phyloP scores from a whole-genome alignment of 768 basidiomycete species.

The Russula ochroleuca region DNA sequence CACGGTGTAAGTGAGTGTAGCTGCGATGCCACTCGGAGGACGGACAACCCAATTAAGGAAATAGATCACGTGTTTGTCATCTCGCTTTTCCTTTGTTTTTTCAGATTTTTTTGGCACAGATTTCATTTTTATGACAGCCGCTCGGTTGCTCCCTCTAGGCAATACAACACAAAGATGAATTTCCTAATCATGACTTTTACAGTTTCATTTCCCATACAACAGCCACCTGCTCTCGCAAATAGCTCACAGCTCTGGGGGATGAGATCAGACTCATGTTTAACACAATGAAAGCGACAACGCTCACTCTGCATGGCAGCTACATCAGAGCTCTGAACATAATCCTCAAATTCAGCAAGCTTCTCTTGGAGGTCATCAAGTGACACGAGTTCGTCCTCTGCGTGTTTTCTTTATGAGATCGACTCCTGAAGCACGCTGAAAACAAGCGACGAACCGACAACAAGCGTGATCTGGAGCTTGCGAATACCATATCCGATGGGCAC shows the following conservation, averaged over 20 bases:
- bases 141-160: not conserved
- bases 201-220: not conserved
- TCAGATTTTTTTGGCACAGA: not conserved
- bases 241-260: conserved; percentile 44
- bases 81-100: not conserved
- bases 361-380: conserved; percentile 93
- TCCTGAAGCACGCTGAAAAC: conserved; percentile 32
- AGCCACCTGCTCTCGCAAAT: not conserved
- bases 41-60: conserved; percentile 4
- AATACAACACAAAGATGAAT: not conserved
- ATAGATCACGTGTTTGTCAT: not conserved
- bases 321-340: conserved; percentile 88
- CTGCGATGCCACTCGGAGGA: not conserved
- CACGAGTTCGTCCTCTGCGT: conserved; percentile 88
- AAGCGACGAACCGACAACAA: conserved; percentile 44
- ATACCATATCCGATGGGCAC: conserved; percentile 93
- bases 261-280: conserved; percentile 5
- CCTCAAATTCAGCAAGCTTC: conserved; percentile 77
- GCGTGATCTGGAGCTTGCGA: conserved; percentile 78
- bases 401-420: conserved; percentile 38
- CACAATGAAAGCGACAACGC: conserved; percentile 19
- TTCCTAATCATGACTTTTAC: not conserved
- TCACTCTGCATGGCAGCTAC: conserved; percentile 91
- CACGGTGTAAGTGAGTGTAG: not conserved
- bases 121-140: not conserved